Percentiles rank a stretch among this genome's conserved stretches.
Conservation (phyloP, 192 early-diverging fungal genomes). For the Piromyces sp. region DNA sequence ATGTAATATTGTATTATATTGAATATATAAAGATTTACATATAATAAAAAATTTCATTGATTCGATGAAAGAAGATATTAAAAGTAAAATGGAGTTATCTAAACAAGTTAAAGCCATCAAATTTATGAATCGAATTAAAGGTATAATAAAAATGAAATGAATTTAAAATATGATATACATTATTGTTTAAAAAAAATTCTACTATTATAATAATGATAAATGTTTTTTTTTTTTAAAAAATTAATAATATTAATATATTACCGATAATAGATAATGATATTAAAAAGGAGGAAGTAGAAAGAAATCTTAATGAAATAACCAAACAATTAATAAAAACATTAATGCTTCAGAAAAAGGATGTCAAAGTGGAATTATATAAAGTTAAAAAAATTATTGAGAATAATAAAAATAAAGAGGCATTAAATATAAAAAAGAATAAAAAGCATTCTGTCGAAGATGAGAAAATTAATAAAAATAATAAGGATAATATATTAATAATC, state of each 20-base stretch:
- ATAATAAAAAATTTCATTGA: not conserved
- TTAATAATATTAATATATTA: too few relatives aligned
- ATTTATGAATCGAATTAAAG: not conserved
- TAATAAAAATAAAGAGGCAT: not conserved
- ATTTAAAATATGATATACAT: too few relatives aligned
- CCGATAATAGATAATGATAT: not conserved
- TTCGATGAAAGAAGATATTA: not conserved
- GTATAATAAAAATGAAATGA: not conserved
- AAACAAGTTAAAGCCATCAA: not conserved
- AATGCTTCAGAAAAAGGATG: not conserved
- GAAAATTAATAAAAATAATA: not conserved
- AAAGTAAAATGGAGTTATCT: not conserved
- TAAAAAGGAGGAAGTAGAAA: not conserved
- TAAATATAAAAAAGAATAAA: too few relatives aligned
- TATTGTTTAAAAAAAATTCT: too few relatives aligned
- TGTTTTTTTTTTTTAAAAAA: too few relatives aligned
- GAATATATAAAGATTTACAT: too few relatives aligned
- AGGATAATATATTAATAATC: not conserved
- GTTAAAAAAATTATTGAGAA: not conserved
- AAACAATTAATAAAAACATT: not conserved
- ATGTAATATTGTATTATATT: too few relatives aligned
- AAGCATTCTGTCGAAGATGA: not conserved
- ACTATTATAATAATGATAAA: too few relatives aligned
- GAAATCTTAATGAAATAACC: not conserved
- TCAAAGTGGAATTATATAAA: not conserved